phyloP scores from a whole-genome alignment of 768 basidiomycete genomes.

The Kwoniella sp. region DNA sequence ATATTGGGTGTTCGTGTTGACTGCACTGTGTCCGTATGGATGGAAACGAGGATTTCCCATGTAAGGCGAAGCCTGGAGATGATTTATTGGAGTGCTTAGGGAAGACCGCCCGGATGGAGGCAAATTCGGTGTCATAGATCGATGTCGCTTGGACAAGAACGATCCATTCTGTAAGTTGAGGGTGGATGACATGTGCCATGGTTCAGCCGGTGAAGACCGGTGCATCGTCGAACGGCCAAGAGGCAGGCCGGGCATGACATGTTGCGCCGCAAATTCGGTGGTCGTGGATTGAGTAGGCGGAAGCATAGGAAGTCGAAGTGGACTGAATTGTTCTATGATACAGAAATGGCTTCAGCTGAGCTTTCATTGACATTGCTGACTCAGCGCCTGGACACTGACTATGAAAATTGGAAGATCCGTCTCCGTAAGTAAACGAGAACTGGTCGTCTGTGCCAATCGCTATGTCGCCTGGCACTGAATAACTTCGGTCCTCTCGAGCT shows the following conservation, averaged over 20 bases:
- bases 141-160: slow-evolving; percentile 16
- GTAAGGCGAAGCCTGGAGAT: slow-evolving; percentile 2
- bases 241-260: background rate
- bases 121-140: slow-evolving; percentile 34
- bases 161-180: background rate
- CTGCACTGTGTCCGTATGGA: slow-evolving; percentile 1
- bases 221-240: background rate
- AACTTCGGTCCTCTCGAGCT: slow-evolving; percentile 22
- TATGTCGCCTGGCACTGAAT: background rate
- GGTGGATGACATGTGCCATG: background rate
- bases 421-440: slow-evolving; percentile 3
- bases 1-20: background rate
- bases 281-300: background rate
- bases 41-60: slow-evolving; percentile 8
- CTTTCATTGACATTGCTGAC: no score
- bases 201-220: background rate
- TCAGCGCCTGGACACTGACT: background rate
- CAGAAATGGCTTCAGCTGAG: background rate
- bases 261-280: background rate
- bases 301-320: slow-evolving; percentile 1
- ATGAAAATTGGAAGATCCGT: background rate
- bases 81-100: background rate
- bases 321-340: background rate
- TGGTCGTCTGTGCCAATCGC: background rate
- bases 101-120: slow-evolving; percentile 6